Conservation (phyloP, 805 yeast species). For the Pichia cabralensis region DNA sequence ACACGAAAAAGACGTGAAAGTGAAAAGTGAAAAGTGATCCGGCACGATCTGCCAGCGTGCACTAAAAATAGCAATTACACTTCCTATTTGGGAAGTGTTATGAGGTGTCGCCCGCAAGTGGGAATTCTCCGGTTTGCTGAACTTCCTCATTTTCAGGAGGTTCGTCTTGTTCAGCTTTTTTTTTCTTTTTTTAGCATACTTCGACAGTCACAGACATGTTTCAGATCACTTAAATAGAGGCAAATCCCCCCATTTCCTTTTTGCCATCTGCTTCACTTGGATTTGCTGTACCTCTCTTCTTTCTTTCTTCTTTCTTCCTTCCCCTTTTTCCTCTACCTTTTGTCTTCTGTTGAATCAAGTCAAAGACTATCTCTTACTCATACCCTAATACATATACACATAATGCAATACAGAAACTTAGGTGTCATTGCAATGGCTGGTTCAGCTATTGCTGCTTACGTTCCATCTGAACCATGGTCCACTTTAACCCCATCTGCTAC, state of each 20-base stretch:
- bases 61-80: too few species aligned
- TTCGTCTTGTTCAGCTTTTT: too few species aligned
- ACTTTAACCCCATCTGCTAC: slow-evolving; percentile 55
- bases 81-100: too few species aligned
- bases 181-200: too few species aligned
- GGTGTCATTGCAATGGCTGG: slow-evolving; percentile 38
- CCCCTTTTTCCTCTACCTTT: not conserved
- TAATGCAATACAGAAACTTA: slow-evolving; percentile 36
- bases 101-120: too few species aligned
- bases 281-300: not conserved
- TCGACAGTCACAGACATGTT: too few species aligned
- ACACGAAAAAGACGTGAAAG: too few species aligned
- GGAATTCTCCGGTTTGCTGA: too few species aligned
- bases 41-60: too few species aligned
- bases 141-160: too few species aligned
- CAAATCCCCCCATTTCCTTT: not conserved
- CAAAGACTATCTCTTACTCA: not conserved
- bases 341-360: too few species aligned
- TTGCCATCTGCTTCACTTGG: not conserved
- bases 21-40: too few species aligned
- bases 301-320: not conserved
- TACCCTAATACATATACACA: slow-evolving; percentile 5
- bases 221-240: not conserved
- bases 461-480: slow-evolving; percentile 60
- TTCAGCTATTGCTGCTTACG: slow-evolving; percentile 47